Percentiles rank a stretch among this genome's conserved stretches.
Conservation (phyloP, 495 filamentous ascomycete genomes). For the Parmelia sp. region DNA sequence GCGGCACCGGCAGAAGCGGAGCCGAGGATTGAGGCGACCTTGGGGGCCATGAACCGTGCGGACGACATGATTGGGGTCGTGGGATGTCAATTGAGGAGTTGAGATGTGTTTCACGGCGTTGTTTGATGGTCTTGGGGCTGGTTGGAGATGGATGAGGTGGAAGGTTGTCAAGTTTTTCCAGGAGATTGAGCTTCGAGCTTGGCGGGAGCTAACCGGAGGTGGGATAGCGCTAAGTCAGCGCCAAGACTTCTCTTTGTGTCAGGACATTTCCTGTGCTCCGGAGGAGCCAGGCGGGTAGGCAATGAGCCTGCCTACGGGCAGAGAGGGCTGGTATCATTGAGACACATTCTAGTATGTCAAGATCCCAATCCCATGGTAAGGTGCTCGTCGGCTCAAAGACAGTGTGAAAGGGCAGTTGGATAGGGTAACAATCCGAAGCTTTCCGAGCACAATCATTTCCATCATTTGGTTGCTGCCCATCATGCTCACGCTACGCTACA, state of each 20-base stretch:
- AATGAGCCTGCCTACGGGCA: too few relatives aligned
- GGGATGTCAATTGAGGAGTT: conserved; percentile 14
- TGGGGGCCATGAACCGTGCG: conserved; percentile 14
- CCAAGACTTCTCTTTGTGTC: neutral
- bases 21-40: conserved; percentile 19
- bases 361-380: too few relatives aligned
- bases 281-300: too few relatives aligned
- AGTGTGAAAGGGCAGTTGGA: too few relatives aligned
- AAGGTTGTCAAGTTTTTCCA: conserved; percentile 8
- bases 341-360: too few relatives aligned
- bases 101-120: neutral
- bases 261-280: too few relatives aligned
- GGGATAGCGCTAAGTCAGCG: neutral
- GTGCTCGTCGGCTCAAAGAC: too few relatives aligned
- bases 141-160: neutral
- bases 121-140: neutral
- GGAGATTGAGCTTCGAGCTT: conserved; percentile 5
- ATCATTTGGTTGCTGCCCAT: too few relatives aligned
- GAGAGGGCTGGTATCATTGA: too few relatives aligned
- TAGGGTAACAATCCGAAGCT: too few relatives aligned
- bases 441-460: too few relatives aligned
- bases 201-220: neutral
- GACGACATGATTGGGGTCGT: conserved; percentile 16
- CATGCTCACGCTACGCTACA: too few relatives aligned
- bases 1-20: conserved; percentile 8